Percentiles rank a stretch among this genome's conserved stretches.
phyloP scores from a whole-genome alignment of 2,329 filamentous ascomycete genomes.

The Calonectria leucothoes region DNA sequence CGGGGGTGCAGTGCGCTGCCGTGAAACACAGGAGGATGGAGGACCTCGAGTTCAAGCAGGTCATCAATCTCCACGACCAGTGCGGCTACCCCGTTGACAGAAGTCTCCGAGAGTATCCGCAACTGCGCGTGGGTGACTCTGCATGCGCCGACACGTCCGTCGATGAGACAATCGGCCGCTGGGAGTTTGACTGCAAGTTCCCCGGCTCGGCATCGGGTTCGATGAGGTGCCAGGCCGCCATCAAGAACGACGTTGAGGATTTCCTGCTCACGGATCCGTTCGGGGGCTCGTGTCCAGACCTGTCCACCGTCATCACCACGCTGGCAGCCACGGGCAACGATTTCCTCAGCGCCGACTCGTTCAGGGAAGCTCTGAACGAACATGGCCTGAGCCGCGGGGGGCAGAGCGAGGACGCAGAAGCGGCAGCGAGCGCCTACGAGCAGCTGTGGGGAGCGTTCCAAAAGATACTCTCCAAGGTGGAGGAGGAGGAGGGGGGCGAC shows the following conservation, averaged over 20 bases:
- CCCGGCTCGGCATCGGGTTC: slow-evolving; percentile 45
- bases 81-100: slow-evolving; percentile 45
- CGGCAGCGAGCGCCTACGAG: slow-evolving; percentile 42
- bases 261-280: slow-evolving; percentile 50
- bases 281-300: slow-evolving; percentile 48
- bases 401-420: slow-evolving; percentile 37
- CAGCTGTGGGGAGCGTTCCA: slow-evolving; percentile 47
- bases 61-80: slow-evolving; percentile 49
- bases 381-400: slow-evolving; percentile 34
- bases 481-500: slow-evolving; percentile 13
- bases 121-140: slow-evolving; percentile 46
- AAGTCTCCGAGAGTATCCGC: slow-evolving; percentile 42
- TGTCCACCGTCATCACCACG: slow-evolving; percentile 49
- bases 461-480: slow-evolving; percentile 43
- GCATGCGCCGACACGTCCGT: slow-evolving; percentile 44
- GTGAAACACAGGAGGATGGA: slow-evolving; percentile 36
- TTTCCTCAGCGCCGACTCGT: slow-evolving; percentile 40
- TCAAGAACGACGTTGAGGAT: slow-evolving; percentile 47
- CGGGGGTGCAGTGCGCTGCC: slow-evolving; percentile 45
- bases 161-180: slow-evolving; percentile 42
- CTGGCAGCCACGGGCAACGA: slow-evolving; percentile 44
- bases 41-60: slow-evolving; percentile 46
- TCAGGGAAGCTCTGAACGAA: slow-evolving; percentile 42
- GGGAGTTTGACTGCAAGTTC: slow-evolving; percentile 52
- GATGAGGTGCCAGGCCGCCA: slow-evolving; percentile 45